Evolutionary conservation across 768 basidiomycete species (phyloP).

Genomic region (Megacollybia marginata): DNA sequence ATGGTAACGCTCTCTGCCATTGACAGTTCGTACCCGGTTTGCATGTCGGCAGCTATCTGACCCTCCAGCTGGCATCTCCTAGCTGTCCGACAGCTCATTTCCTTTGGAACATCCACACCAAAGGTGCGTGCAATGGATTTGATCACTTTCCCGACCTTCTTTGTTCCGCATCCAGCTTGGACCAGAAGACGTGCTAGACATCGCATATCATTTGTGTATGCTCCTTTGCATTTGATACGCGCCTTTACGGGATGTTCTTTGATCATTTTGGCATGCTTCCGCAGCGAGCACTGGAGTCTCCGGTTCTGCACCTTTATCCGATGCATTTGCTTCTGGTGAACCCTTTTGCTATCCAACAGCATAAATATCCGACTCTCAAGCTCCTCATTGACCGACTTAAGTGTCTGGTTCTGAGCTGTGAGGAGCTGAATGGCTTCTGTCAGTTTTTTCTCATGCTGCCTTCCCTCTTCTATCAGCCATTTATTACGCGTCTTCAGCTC

Average conservation of each 20-base stretch:
- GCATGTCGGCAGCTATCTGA: background rate
- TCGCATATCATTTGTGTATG: background rate
- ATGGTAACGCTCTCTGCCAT: background rate
- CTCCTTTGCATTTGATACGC: background rate
- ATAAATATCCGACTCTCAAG: background rate
- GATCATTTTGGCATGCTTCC: background rate
- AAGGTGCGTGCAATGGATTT: background rate
- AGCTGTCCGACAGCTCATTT: background rate
- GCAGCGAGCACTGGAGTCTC: background rate
- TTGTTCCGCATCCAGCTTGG: background rate
- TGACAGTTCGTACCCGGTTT: background rate
- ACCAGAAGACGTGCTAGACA: background rate
- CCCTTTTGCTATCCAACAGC: background rate
- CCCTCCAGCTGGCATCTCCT: background rate
- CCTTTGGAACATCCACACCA: background rate
- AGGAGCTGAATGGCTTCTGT: no score
- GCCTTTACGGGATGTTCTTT: background rate
- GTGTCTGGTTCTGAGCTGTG: no score
- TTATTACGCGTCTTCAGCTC: no score
- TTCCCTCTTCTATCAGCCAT: no score
- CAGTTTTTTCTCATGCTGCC: no score
- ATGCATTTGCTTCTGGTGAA: background rate
- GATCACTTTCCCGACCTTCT: background rate
- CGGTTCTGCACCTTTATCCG: background rate
- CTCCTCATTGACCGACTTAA: background rate